Evolutionary conservation across 1,139 yeast species (phyloP).

Genomic region (Insectozyma bohioensis): DNA sequence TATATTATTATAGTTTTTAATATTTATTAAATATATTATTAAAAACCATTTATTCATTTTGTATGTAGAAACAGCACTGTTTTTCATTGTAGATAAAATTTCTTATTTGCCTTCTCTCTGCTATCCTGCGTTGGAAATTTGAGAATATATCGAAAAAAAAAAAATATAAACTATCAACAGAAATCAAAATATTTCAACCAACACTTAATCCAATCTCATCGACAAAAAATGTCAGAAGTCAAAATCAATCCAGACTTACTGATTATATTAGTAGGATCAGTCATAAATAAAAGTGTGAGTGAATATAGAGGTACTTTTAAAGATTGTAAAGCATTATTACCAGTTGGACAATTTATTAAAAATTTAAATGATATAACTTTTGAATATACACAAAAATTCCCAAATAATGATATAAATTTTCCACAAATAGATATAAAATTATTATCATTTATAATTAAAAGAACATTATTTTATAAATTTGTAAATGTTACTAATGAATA

Average conservation of each 20-base stretch:
- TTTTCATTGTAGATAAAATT: too few species aligned
- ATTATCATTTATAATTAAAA: constrained; percentile 14
- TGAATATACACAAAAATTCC: constrained; percentile 17
- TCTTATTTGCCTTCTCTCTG: too few species aligned
- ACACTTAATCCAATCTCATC: too few species aligned
- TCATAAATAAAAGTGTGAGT: constrained; percentile 26
- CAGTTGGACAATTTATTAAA: constrained; percentile 18
- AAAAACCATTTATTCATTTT: too few species aligned
- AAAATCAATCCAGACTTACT: constrained; percentile 17
- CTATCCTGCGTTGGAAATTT: too few species aligned
- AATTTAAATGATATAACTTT: constrained; percentile 19
- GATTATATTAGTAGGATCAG: constrained; percentile 29
- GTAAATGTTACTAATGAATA: constrained; percentile 19
- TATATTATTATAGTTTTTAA: too few species aligned
- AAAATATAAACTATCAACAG: not conserved
- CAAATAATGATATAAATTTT: constrained; percentile 14
- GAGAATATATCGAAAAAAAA: too few species aligned
- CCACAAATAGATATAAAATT: constrained; percentile 16
- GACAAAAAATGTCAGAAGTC: constrained; percentile 17
- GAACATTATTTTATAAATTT: constrained; percentile 18
- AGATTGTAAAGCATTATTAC: constrained; percentile 18
- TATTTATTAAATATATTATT: too few species aligned
- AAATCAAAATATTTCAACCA: not conserved
- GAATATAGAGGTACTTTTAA: constrained; percentile 15
- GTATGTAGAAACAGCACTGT: too few species aligned